Evolutionary conservation across 169 alveolate species (phyloP).

Genomic region (Eimeria tenella): DNA sequence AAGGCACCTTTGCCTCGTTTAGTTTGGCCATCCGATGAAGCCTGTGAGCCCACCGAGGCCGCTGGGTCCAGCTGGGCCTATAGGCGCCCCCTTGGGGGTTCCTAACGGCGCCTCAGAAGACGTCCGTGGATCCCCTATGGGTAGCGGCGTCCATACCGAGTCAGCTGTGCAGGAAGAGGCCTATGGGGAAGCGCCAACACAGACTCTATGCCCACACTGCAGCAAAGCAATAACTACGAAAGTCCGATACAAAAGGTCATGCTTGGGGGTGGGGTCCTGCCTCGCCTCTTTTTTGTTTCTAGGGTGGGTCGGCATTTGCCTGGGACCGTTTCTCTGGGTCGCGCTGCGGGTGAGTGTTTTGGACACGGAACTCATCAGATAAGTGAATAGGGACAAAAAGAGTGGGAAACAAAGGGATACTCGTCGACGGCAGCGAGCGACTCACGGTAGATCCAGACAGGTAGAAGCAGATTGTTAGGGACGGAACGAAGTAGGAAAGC

Average conservation of each 20-base stretch:
- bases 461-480: not conserved
- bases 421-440: not conserved
- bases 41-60: not conserved
- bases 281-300: conserved; percentile 26
- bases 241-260: conserved; percentile 31
- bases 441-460: not conserved
- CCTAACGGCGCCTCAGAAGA: too few relatives aligned
- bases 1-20: not conserved
- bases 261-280: conserved; percentile 54
- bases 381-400: too few relatives aligned
- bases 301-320: conserved; percentile 31
- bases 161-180: not conserved
- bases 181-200: conserved; percentile 51
- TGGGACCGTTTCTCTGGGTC: conserved; percentile 53
- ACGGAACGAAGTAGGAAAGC: too few relatives aligned
- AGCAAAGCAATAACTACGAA: conserved; percentile 63
- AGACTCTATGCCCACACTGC: conserved; percentile 67
- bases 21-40: not conserved
- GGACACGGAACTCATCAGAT: too few relatives aligned
- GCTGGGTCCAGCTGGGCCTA: too few relatives aligned
- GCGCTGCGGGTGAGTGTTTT: conserved; percentile 6
- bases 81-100: too few relatives aligned
- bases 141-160: too few relatives aligned
- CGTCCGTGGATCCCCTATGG: too few relatives aligned
- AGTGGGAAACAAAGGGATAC: not conserved